Evolutionary conservation across 768 basidiomycete species (phyloP), one percentile per base, ranked within the genome.

Genomic region (Vishniacozyma victoriae): DNA sequence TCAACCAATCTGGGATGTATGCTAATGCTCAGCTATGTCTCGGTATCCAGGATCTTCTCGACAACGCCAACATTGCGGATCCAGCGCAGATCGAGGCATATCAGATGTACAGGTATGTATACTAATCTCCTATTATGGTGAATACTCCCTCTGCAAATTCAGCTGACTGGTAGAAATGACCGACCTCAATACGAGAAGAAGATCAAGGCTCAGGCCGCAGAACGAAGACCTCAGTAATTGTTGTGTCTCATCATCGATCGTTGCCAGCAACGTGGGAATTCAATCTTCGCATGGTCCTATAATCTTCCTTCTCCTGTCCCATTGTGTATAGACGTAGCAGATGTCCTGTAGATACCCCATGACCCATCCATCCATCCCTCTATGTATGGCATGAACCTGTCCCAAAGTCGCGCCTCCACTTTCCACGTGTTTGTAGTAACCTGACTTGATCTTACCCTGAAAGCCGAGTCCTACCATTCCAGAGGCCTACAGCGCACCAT

Each of bases 81-180:
- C 95, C 95, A 5, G 95, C 95, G 1, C 95, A 99, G 70, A 90
- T 91, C 46, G 93, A 97, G 60, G 95, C 95, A 11, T 97, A 97
- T 73, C 92, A 89, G 25, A 87, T 95, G 84, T 97, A 91, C 79
- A 95, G 93, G 92, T 93, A 60, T 63, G 89, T 76, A 18, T n/a
- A 5, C 23, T 19, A 20, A 35, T 12, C 42, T 11, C 41, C 24
- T 29, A 27, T 18, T 41, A 26, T 29, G 36, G 47, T 36, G 33
- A 45, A 67, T 19, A 15, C 13, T 44, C 22, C 11, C n/a, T 41
- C 41, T 35, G 5, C 22, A 41, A 13, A 18, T 26, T 18, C n/a
- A n/a, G n/a, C 15, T 20, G 9, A 51, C 7, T 37, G 18, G 12
- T 24, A 95, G 92, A 77, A 96, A 92, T 67, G 93, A 97, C 75